These are phyloP conservation scores for Kwoniella botswanensis DNA, from an alignment of 768 basidiomycete genomes.

Conservation along the genomic window DNA sequence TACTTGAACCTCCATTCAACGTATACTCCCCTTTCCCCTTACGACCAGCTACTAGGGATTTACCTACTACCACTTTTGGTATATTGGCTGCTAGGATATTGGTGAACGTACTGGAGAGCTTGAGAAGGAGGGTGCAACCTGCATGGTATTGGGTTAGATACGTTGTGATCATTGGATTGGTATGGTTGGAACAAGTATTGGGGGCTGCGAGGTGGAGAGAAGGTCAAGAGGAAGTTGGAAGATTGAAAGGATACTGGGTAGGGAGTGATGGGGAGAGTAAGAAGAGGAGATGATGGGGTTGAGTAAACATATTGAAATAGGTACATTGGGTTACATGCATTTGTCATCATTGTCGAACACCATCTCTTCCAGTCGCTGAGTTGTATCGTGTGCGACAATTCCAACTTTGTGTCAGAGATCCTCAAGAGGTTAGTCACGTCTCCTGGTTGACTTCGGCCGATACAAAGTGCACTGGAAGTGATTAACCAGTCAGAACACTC, in stretches of 20 bases:
- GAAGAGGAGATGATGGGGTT: slow-evolving; percentile 1
- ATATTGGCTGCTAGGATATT: slow-evolving; percentile 6
- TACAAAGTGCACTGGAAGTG: background rate
- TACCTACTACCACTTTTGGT: slow-evolving; percentile 20
- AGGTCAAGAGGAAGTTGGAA: slow-evolving; percentile 31
- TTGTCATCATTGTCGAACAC: background rate
- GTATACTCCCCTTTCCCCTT: slow-evolving; percentile 46
- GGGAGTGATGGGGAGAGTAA: slow-evolving; percentile 13
- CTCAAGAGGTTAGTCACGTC: slow-evolving; percentile 4
- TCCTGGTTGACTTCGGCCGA: background rate
- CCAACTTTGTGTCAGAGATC: background rate
- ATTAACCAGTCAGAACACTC: slow-evolving; percentile 8
- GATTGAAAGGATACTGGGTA: slow-evolving; percentile 43
- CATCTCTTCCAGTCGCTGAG: background rate
- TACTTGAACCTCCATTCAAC: slow-evolving; percentile 38
- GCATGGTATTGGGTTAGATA: slow-evolving; percentile 35
- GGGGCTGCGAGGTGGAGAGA: slow-evolving; percentile 6
- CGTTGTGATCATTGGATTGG: slow-evolving; percentile 34
- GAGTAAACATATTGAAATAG: background rate
- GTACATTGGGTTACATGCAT: too few species aligned
- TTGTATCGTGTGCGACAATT: too few species aligned
- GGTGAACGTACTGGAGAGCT: slow-evolving; percentile 26
- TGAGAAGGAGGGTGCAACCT: slow-evolving; percentile 19
- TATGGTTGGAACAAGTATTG: slow-evolving; percentile 33
- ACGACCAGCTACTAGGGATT: slow-evolving; percentile 38